Base-by-base conservation (phyloP, 345 rosid species). In the Hibiscus mutabilis region DNA sequence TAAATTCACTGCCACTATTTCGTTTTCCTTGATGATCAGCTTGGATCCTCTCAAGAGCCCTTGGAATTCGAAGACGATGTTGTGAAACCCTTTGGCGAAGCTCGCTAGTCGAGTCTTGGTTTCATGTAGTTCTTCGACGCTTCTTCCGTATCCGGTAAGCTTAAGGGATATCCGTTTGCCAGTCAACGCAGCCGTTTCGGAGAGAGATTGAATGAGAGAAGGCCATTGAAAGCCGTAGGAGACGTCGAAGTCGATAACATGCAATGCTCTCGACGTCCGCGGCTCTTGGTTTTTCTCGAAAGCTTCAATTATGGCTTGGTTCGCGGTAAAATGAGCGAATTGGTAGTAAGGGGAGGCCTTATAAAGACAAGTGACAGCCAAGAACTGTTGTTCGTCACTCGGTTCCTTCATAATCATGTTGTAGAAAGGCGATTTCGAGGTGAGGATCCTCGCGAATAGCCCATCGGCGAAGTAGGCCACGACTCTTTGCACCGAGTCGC, bases 221-320 rank as follows among this genome's bases (percentile, higher is more conserved):
- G 93, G 93, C 93, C 93, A 86, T 3, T 89, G 91, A 55, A 89
- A 86, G 4, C 93, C 93, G 29, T 84, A 80, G 0, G 84, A 85
- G 58, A 84, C 84, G 16, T 86, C 89, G 24, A 89, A 86, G 46
- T 89, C 93, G 16, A 89, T 60, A 4, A 89, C 83, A 31, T 89
- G 93, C 35, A 89, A 74, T 7, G 87, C 80, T 1, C 79, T 52
- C 7, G 19, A 69, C 74, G 56, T 84, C 60, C 79, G 82, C 10
- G 6, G 52, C 2, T 73, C 75, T 62, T 72, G 81, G 67, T 86
- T 86, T 40, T 68, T 80, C 74, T 89, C 89, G 19, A 84, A 86
- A 1, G 79, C 87, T 71, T 89, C 93, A 11, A 89, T 57, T 2
- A 89, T 86, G 3, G 80, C 81, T 74, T 86, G 91, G 61, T 89